Evolutionary conservation across 2,329 filamentous ascomycete species (phyloP).

Genomic region (Drechslerella dactyloides): DNA sequence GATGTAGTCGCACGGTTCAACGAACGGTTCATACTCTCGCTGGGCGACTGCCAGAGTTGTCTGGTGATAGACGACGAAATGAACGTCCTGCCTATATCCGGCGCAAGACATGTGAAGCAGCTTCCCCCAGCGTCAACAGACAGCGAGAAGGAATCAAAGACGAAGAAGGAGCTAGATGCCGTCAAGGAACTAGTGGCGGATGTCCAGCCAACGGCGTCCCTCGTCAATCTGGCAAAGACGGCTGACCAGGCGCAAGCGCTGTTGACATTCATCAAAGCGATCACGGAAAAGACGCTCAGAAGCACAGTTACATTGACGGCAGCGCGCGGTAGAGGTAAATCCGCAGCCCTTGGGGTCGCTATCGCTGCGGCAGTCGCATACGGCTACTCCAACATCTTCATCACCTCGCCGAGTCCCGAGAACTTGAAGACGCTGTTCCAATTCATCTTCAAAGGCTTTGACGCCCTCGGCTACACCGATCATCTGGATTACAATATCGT

Average conservation of each 20-base stretch:
- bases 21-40: conserved; percentile 91
- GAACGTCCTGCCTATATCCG: conserved; percentile 95
- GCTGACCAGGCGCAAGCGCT: conserved; percentile 95
- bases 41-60: conserved; percentile 93
- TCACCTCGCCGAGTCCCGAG: conserved; percentile 95
- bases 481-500: conserved; percentile 98
- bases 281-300: conserved; percentile 91
- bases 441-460: conserved; percentile 97
- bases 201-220: conserved; percentile 80
- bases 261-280: conserved; percentile 94
- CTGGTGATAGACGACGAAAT: conserved; percentile 96
- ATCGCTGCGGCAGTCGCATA: conserved; percentile 93
- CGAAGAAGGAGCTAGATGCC: conserved; percentile 76
- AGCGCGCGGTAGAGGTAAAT: conserved; percentile 93
- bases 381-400: conserved; percentile 99
- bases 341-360: conserved; percentile 90
- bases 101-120: conserved; percentile 84
- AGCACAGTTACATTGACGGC: conserved; percentile 94
- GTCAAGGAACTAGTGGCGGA: conserved; percentile 89
- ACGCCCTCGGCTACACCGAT: conserved; percentile 89
- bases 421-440: conserved; percentile 99
- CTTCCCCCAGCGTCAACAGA: conserved; percentile 77
- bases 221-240: conserved; percentile 84
- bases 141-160: conserved; percentile 70
- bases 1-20: conserved; percentile 97